These are phyloP conservation scores for Tanacetum coccineum DNA, from an alignment of 129 eudicot genomes.

Conservation along the genomic window DNA sequence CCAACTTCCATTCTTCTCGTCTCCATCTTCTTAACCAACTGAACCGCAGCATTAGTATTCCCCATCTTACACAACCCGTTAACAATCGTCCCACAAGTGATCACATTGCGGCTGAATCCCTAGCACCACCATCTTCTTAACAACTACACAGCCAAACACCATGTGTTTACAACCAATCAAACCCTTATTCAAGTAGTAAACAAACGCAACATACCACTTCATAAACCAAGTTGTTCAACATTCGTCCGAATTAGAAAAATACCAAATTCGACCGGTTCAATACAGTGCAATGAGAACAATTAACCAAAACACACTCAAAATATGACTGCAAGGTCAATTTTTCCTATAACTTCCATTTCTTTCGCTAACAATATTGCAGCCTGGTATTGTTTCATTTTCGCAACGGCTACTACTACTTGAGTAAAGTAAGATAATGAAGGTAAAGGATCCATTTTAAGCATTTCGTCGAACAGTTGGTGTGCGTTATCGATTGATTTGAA, in stretches of 20 bases:
- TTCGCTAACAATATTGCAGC: constrained; percentile 22
- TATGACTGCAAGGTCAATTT: constrained; percentile 7
- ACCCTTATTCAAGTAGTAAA: constrained; percentile 25
- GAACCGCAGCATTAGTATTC: constrained; percentile 25
- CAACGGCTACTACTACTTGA: constrained; percentile 26
- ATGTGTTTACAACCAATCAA: constrained; percentile 21
- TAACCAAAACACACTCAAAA: constrained; percentile 19
- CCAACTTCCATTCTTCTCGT: constrained; percentile 25
- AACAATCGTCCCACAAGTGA: constrained; percentile 34
- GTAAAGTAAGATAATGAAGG: constrained; percentile 29
- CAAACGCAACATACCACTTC: constrained; percentile 23
- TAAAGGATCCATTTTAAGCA: constrained; percentile 27
- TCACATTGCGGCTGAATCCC: constrained; percentile 20
- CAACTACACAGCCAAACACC: constrained; percentile 20
- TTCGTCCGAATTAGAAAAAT: constrained; percentile 16
- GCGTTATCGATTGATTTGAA: constrained; percentile 33
- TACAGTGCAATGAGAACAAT: constrained; percentile 24
- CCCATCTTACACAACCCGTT: constrained; percentile 42
- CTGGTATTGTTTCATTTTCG: constrained; percentile 33
- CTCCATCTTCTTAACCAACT: constrained; percentile 30
- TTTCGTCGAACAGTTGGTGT: constrained; percentile 14
- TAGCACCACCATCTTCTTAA: constrained; percentile 13
- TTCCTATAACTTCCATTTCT: constrained; percentile 16
- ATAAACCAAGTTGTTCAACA: constrained; percentile 31
- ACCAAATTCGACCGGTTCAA: constrained; percentile 26